These are phyloP conservation scores for Acanthamoeba triangularis DNA, from an alignment of 208 protist genomes.

Conservation along the genomic window DNA sequence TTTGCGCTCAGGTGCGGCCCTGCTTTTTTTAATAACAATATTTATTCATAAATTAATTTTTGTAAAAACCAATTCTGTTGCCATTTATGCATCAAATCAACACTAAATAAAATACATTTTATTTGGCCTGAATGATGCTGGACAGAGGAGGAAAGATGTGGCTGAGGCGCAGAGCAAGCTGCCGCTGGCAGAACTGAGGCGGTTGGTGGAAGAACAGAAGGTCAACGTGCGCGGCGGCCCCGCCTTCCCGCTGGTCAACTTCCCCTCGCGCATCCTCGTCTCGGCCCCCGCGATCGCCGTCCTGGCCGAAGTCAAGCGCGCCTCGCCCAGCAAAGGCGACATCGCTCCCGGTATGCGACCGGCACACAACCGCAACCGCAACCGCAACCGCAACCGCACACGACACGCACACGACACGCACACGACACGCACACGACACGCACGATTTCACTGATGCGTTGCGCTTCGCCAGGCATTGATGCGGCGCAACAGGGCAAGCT, in stretches of 20 bases:
- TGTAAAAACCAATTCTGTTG: background rate
- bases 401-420: background rate
- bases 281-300: constrained; percentile 58
- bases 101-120: background rate
- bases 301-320: constrained; percentile 90
- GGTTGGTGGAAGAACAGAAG: background rate
- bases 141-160: constrained; percentile 81
- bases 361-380: background rate
- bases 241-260: constrained; percentile 54
- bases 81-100: no score
- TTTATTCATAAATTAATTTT: no score
- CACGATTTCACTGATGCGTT: background rate
- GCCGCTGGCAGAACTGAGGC: constrained; percentile 64
- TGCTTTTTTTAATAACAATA: background rate
- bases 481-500: constrained; percentile 78
- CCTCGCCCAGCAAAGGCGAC: constrained; percentile 88
- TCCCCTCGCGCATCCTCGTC: background rate
- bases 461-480: constrained; percentile 47
- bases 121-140: background rate
- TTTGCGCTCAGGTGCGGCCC: constrained; percentile 7
- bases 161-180: constrained; percentile 45
- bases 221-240: constrained; percentile 52
- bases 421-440: background rate
- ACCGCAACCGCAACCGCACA: background rate
- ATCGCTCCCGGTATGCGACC: constrained; percentile 74